Base-by-base conservation (phyloP, 139 green algal species). In the Picochlorum sp. region DNA sequence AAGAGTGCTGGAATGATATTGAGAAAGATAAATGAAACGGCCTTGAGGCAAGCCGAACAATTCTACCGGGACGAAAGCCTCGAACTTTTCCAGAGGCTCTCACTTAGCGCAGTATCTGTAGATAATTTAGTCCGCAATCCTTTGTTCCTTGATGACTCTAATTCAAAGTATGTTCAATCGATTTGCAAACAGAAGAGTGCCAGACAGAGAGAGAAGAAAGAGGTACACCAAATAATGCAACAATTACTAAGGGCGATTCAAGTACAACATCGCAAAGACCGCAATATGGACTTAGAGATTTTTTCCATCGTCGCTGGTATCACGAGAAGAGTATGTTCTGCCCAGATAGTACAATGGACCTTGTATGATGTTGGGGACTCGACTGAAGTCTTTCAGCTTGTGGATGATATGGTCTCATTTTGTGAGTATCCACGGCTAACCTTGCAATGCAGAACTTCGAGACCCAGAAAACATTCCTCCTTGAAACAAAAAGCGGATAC, bases 1-100 rank as follows among this genome's bases (percentile, higher is more conserved):
- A 84, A 82, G 60, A 82, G 67, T 62, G 81, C 80, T 13, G 74
- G 63, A 10, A 55, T 89, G 44, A 79, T 89, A 24, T 57, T 89
- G 56, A 44, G 81, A 25, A 63, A 63, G 49, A 84, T 88, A 55
- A 55, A 79, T 28, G 35, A 69, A 2, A 10, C 7, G 0, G 68
- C 62, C 8, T 55, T 65, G 13, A 36, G 18, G 20, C 36, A 65
- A 25, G 76, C 78, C 4, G 28, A 65, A 54, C 43, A 57, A 36
- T 67, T 78, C 2, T 57, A 69, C 22, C 3, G 79, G 43, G 63
- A 78, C 39, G 71, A 86, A 56, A 64, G 63, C 1, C 47, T 47
- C 13, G n/a, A 44, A 5, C 63, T 24, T 41, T 37, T 80, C 37
- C 30, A 44, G 4, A n/a, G 43, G 30, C 50, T 73, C 18, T 73